Evolutionary conservation across 139 green algal genomes (phyloP).

Genomic region (Chlamydomonas incerta): DNA sequence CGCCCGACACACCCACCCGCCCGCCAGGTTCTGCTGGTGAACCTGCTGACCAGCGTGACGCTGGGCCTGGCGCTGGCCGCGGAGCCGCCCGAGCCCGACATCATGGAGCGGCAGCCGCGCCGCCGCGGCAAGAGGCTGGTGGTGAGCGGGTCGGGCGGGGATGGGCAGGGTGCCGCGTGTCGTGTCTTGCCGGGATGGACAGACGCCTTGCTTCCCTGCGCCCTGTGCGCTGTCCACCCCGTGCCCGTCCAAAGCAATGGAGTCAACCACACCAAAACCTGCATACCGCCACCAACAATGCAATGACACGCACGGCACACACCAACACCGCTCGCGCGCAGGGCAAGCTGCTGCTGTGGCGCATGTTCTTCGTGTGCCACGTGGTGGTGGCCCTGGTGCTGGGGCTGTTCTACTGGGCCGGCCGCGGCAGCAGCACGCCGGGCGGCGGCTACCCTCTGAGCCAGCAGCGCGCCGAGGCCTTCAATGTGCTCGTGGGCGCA

Average conservation of each 20-base stretch:
- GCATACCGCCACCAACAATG: not conserved
- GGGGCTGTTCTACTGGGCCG: slow-evolving; percentile 42
- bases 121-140: slow-evolving; percentile 22
- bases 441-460: slow-evolving; percentile 2
- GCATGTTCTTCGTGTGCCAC: slow-evolving; percentile 53
- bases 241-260: too few relatives aligned
- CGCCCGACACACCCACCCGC: too few relatives aligned
- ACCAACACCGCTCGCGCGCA: too few relatives aligned
- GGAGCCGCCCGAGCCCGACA: slow-evolving; percentile 14
- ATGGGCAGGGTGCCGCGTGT: not conserved
- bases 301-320: too few relatives aligned
- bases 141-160: not conserved
- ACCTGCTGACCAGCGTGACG: not conserved
- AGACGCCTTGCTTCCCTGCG: too few relatives aligned
- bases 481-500: slow-evolving; percentile 46
- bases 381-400: slow-evolving; percentile 47
- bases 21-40: not conserved
- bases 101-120: slow-evolving; percentile 16
- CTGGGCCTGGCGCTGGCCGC: slow-evolving; percentile 34
- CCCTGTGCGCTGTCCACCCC: too few relatives aligned
- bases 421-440: too few relatives aligned
- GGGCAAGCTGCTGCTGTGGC: slow-evolving; percentile 60
- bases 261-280: too few relatives aligned
- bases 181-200: too few relatives aligned
- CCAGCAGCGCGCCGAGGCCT: slow-evolving; percentile 42